Evolutionary conservation across 2,329 filamentous ascomycete genomes (phyloP).

Genomic region (Trichoderma atroviride): DNA sequence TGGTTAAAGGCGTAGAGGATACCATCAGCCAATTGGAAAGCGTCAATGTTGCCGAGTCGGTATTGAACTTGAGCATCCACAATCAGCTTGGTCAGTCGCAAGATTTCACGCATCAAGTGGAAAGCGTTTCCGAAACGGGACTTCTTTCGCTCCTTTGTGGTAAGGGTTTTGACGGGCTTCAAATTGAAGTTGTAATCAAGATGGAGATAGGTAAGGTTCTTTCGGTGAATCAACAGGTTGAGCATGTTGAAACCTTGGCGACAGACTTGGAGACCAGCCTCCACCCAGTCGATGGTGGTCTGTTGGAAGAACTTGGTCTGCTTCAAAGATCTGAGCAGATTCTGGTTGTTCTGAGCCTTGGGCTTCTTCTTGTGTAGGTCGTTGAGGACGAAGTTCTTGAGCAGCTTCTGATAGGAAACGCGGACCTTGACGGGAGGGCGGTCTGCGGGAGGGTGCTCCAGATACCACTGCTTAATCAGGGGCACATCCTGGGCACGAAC

Average conservation of each 20-base stretch:
- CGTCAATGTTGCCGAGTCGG: constrained; percentile 94
- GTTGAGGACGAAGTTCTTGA: constrained; percentile 95
- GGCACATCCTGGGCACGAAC: constrained; percentile 96
- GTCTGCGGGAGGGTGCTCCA: constrained; percentile 88
- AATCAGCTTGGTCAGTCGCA: constrained; percentile 94
- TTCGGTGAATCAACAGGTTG: constrained; percentile 94
- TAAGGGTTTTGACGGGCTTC: constrained; percentile 97
- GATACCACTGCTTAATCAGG: constrained; percentile 96
- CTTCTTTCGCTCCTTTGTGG: constrained; percentile 99
- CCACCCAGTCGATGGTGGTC: constrained; percentile 98
- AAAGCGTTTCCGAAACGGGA: constrained; percentile 98
- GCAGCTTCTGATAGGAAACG: constrained; percentile 95
- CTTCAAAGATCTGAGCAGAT: constrained; percentile 85
- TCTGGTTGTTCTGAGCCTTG: constrained; percentile 94
- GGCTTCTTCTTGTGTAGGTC: constrained; percentile 95
- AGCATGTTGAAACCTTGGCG: constrained; percentile 99
- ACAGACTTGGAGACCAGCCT: constrained; percentile 96
- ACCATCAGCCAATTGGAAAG: constrained; percentile 96
- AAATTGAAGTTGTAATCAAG: constrained; percentile 99
- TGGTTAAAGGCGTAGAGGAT: constrained; percentile 99
- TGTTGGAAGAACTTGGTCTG: constrained; percentile 99
- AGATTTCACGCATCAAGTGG: constrained; percentile 96
- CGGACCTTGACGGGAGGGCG: constrained; percentile 92
- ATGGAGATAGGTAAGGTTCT: constrained; percentile 97
- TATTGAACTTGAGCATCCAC: constrained; percentile 99